Conservation (phyloP, 345 rosid genomes). For the Salix viminalis region DNA sequence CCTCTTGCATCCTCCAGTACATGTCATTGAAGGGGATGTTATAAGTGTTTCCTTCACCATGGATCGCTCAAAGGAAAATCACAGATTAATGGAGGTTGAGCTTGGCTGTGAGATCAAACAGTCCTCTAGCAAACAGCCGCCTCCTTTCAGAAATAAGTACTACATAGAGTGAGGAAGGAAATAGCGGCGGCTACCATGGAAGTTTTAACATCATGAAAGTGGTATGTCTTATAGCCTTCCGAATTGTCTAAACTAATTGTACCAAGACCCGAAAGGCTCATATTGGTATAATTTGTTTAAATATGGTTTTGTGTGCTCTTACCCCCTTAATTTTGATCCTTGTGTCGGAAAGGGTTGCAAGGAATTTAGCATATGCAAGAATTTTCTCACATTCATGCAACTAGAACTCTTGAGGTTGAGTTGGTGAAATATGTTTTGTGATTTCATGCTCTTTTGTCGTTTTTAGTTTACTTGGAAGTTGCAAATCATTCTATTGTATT, state of each 20-base stretch:
- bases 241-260: neutral
- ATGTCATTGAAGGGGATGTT: slow-evolving; percentile 50
- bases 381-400: neutral
- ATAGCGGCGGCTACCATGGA: neutral
- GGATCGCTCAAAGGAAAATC: slow-evolving; percentile 84
- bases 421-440: neutral
- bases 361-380: neutral
- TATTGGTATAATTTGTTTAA: neutral
- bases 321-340: neutral
- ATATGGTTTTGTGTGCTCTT: neutral
- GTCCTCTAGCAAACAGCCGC: slow-evolving; percentile 46
- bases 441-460: no score
- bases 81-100: slow-evolving; percentile 81
- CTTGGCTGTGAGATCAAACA: slow-evolving; percentile 54
- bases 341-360: neutral
- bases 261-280: neutral
- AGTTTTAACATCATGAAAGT: neutral
- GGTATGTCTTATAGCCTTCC: neutral
- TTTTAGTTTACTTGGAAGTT: neutral
- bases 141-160: slow-evolving; percentile 51
- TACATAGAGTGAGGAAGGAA: slow-evolving; percentile 59
- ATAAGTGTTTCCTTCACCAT: slow-evolving; percentile 60
- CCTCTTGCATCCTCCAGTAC: slow-evolving; percentile 49
- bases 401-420: neutral
- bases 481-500: neutral